Conservation (phyloP, 768 basidiomycete species). For the Mycena belliarum region DNA sequence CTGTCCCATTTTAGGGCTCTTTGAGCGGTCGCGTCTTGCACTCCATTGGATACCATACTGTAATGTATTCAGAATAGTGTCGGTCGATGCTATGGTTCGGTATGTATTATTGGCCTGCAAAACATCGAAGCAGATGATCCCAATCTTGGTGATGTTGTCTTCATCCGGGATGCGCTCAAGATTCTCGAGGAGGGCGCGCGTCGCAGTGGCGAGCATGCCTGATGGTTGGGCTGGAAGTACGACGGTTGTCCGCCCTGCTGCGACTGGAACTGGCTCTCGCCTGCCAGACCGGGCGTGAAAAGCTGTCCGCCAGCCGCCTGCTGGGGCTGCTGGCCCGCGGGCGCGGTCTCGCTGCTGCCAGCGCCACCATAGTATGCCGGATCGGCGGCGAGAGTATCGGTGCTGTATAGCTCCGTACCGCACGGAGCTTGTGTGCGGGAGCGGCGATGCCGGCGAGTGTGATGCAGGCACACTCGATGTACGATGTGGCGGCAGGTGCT, state of each 20-base stretch:
- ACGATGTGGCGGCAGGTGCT: too few relatives aligned
- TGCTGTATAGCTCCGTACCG: too few relatives aligned
- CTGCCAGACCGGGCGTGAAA: conserved; percentile 81
- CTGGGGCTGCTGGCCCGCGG: conserved; percentile 32
- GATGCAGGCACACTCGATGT: too few relatives aligned
- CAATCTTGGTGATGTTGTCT: conserved; percentile 88
- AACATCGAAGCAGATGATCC: conserved; percentile 88
- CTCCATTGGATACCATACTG: too few relatives aligned
- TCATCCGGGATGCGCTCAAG: conserved; percentile 95
- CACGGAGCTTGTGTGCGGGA: too few relatives aligned
- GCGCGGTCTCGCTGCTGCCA: conserved; percentile 30
- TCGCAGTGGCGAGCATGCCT: conserved; percentile 99
- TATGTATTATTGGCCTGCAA: too few relatives aligned
- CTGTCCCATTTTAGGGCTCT: too few relatives aligned
- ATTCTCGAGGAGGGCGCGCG: conserved; percentile 93
- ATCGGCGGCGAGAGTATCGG: conserved; percentile 42
- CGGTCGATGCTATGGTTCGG: too few relatives aligned
- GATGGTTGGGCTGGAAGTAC: conserved; percentile 30
- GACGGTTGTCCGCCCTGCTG: conserved; percentile 51
- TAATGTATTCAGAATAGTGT: too few relatives aligned
- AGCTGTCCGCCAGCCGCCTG: conserved; percentile 53
- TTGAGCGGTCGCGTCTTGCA: too few relatives aligned
- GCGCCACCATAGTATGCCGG: conserved; percentile 43
- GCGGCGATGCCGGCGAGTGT: too few relatives aligned
- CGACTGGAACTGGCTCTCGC: conserved; percentile 64